Percentiles rank a stretch among this genome's conserved stretches.
These are phyloP conservation scores for Rhizomucor miehei DNA, from an alignment of 371 early-diverging fungal genomes.

Conservation along the genomic window DNA sequence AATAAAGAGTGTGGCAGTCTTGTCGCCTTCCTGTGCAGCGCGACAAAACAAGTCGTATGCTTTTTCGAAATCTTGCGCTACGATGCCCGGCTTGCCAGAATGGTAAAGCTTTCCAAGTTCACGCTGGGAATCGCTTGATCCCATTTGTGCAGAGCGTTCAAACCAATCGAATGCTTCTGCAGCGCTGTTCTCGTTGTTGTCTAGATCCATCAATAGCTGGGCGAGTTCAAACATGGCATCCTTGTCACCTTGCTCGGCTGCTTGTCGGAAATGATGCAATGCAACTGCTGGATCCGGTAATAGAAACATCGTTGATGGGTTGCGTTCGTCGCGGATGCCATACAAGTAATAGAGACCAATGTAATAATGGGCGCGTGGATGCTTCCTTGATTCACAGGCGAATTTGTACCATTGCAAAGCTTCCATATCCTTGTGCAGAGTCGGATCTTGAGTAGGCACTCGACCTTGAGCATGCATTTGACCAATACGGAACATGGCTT, in stretches of 20 bases:
- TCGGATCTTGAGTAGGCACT: constrained; percentile 7
- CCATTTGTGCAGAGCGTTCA: constrained; percentile 31
- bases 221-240: constrained; percentile 41
- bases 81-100: constrained; percentile 11
- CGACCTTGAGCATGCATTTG: constrained; percentile 32
- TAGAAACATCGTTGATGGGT: constrained; percentile 6
- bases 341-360: constrained; percentile 31
- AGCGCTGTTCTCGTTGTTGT: constrained; percentile 2
- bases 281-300: constrained; percentile 13
- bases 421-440: constrained; percentile 23
- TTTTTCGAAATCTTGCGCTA: constrained; percentile 40
- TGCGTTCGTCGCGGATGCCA: constrained; percentile 19
- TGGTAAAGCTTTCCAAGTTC: constrained; percentile 40
- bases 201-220: constrained; percentile 16
- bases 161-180: constrained; percentile 27
- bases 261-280: constrained; percentile 30
- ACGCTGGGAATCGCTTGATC: constrained; percentile 34
- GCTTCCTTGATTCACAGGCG: constrained; percentile 26
- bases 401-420: constrained; percentile 33
- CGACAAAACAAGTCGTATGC: constrained; percentile 43
- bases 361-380: constrained; percentile 32
- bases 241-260: constrained; percentile 29
- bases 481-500: constrained; percentile 47
- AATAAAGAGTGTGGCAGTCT: constrained; percentile 36
- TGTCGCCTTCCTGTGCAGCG: constrained; percentile 33